Conservation (phyloP, 345 rosid species). For the Populus davidiana region DNA sequence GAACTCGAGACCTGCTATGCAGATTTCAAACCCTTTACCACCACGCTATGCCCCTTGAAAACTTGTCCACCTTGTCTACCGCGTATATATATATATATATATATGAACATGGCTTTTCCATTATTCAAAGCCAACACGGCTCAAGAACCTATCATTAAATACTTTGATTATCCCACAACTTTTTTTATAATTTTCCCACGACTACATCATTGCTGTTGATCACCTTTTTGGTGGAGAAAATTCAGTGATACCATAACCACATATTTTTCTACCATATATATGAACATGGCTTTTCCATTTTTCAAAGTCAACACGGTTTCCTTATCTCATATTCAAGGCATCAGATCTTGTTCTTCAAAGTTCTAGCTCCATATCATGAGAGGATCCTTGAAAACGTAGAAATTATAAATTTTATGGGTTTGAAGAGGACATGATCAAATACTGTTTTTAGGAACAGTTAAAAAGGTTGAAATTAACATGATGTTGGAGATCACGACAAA, state of each 20-base stretch:
- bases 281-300: not conserved
- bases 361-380: not conserved
- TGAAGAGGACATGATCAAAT: not conserved
- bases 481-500: not conserved
- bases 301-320: not conserved
- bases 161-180: not conserved
- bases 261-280: not conserved
- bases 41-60: too few species aligned
- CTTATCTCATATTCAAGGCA: not conserved
- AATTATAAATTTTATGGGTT: not conserved
- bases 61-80: too few species aligned
- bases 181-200: not conserved
- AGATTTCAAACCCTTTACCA: too few species aligned
- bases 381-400: not conserved
- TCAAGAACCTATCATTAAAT: not conserved
- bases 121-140: not conserved
- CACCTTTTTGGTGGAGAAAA: not conserved
- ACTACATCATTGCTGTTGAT: not conserved
- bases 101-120: not conserved
- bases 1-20: too few species aligned
- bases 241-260: not conserved
- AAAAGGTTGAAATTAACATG: not conserved
- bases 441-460: not conserved
- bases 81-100: too few species aligned
- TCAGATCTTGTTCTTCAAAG: not conserved